Percentiles rank a stretch among this genome's conserved stretches.
Conservation (phyloP, 2,329 filamentous ascomycete species). For the Alternaria dauci region DNA sequence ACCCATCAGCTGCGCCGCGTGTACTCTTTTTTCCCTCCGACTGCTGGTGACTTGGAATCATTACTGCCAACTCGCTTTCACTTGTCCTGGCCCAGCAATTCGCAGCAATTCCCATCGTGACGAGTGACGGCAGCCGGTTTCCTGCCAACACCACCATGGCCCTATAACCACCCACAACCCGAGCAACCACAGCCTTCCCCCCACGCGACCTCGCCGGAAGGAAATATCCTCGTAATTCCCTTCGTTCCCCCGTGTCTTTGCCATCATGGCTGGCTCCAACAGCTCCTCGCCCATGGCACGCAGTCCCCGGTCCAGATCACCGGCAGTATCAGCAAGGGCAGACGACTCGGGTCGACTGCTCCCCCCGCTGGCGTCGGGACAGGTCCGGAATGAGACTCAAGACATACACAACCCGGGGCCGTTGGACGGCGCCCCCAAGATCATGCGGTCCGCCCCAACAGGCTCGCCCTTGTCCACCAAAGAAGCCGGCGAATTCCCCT, state of each 20-base stretch:
- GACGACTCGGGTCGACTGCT: slow-evolving; percentile 28
- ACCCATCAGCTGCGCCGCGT: slow-evolving; percentile 18
- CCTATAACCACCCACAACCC: slow-evolving; percentile 23
- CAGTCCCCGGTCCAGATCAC: slow-evolving; percentile 35
- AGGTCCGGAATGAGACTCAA: slow-evolving; percentile 27
- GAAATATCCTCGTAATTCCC: not conserved
- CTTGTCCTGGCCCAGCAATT: not conserved
- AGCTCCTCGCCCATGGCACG: slow-evolving; percentile 39
- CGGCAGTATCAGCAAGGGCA: slow-evolving; percentile 25
- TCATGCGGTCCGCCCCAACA: slow-evolving; percentile 42
- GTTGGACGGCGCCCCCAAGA: slow-evolving; percentile 38
- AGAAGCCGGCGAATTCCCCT: slow-evolving; percentile 50
- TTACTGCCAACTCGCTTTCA: not conserved
- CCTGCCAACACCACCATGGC: slow-evolving; percentile 20
- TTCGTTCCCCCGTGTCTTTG: not conserved
- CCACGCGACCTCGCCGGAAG: slow-evolving; percentile 10
- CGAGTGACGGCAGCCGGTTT: slow-evolving; percentile 16
- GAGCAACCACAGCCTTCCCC: slow-evolving; percentile 17
- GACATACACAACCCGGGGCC: slow-evolving; percentile 20
- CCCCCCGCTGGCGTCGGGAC: slow-evolving; percentile 39
- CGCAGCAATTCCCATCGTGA: slow-evolving; percentile 7
- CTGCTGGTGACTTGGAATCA: not conserved
- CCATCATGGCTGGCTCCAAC: slow-evolving; percentile 41
- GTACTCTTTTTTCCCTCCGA: slow-evolving; percentile 6
- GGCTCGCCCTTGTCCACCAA: slow-evolving; percentile 37